These are phyloP conservation scores for Casuarina equisetifolia DNA, from an alignment of 306 rosid species.

Conservation along the genomic window DNA sequence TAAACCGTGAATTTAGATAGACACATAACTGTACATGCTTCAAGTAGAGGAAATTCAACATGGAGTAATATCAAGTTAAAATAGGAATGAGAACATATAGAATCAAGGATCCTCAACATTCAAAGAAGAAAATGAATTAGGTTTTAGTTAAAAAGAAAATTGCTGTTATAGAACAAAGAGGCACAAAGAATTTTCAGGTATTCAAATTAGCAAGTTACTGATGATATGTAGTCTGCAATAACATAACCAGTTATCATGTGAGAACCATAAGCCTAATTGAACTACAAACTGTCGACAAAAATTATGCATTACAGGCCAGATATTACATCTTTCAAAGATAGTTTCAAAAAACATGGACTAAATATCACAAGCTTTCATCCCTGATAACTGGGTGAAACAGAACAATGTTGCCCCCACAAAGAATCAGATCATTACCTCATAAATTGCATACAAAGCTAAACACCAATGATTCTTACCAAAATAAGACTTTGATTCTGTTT, in stretches of 20 bases:
- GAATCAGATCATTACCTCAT: background rate
- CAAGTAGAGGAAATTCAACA: slow-evolving; percentile 19
- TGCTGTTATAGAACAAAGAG: background rate
- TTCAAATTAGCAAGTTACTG: background rate
- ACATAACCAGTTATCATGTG: no score
- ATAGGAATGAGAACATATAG: background rate
- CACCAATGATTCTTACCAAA: background rate
- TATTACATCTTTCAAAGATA: background rate
- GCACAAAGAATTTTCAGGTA: background rate
- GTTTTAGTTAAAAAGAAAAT: background rate
- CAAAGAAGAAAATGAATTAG: background rate
- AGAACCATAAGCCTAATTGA: background rate
- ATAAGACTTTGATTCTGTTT: background rate
- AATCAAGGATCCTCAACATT: background rate
- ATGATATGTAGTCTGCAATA: background rate
- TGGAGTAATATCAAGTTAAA: background rate
- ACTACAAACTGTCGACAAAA: background rate
- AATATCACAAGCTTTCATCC: background rate
- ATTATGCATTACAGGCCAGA: background rate
- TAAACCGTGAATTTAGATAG: slow-evolving; percentile 25
- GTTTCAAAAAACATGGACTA: background rate
- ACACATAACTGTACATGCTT: slow-evolving; percentile 18
- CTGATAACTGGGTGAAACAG: background rate
- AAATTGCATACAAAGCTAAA: background rate
- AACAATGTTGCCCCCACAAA: background rate